Evolutionary conservation across 1,139 yeast species (phyloP), one percentile per base, ranked within the genome.

Genomic region (Trichomonascaceae sp.): DNA sequence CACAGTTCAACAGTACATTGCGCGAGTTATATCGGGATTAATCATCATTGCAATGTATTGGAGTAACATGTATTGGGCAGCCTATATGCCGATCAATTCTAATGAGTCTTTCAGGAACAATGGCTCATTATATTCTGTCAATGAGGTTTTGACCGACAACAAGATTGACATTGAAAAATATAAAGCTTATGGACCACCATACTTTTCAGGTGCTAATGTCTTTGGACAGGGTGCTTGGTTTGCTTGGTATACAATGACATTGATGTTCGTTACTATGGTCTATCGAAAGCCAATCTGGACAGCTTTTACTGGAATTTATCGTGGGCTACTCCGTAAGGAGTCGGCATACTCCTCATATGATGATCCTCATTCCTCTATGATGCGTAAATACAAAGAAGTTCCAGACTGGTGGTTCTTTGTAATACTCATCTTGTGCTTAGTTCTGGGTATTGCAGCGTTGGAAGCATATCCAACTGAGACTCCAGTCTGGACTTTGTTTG

Each of bases 301-400:
- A 36, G 64, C 64, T 7, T 55, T 57, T 30, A 57, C 18, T 15
- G 63, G 58, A 18, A 43, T 61, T 38, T 53, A 49, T 24, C 22
- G 45, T 18, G 55, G 55, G 13, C 19, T 57, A 5, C 39, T 39
- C 7, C 17, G 45, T 17, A 47, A 47, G 19, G 41, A 43, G 9
- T 61, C 74, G 47, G 47, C 44, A n/a, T 41, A 72, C 82, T 7
- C 79, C 78, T 57, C 54, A 70, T 43, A 60, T 77, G 39, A 75
- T 32, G 86, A 82, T 60, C 81, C 85, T 0, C 84, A 81, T 57
- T 74, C 79, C 45, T 71, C 72, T 53, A 77, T 80, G 78, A 80
- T 81, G 83, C 60, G 72, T 27, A 69, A 69, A 20, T 80, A 80
- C 63, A 74, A 73, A 41, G 87, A 82, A 60, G 85, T 81, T 36